Percentiles rank a stretch among this genome's conserved stretches.
These are phyloP conservation scores for Acanthamoeba royreba DNA, from an alignment of 208 protist species.

Conservation along the genomic window DNA sequence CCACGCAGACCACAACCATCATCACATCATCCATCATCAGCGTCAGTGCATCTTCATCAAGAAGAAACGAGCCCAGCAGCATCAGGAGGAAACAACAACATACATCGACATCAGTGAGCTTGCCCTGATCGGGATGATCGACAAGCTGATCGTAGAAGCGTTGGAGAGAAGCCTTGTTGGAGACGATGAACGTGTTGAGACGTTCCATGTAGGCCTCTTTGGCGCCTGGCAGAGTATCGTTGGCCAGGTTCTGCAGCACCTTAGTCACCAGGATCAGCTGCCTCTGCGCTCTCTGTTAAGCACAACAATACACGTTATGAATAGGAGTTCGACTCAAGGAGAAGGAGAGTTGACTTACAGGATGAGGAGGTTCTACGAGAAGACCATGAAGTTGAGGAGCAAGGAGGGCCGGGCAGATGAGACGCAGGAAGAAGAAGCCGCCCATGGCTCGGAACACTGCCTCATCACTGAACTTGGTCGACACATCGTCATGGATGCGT, in stretches of 20 bases:
- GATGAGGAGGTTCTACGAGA: not conserved
- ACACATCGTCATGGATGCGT: not conserved
- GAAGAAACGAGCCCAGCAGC: not conserved
- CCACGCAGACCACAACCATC: not conserved
- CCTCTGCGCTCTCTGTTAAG: not conserved
- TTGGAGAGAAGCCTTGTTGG: not conserved
- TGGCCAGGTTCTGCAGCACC: constrained; percentile 34
- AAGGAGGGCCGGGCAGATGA: constrained; percentile 13
- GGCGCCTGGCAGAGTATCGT: not conserved
- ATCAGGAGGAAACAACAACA: not conserved
- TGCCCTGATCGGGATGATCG: not conserved
- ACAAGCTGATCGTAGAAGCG: not conserved
- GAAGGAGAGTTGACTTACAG: not conserved
- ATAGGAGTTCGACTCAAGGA: not conserved
- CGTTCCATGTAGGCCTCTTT: not conserved
- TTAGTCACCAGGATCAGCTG: constrained; percentile 28
- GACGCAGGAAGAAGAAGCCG: constrained; percentile 32
- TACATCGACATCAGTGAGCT: not conserved
- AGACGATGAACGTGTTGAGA: not conserved
- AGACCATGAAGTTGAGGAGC: not conserved
- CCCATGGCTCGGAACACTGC: not conserved
- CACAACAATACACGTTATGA: not conserved
- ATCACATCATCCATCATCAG: not conserved
- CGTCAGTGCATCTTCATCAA: too few relatives aligned
- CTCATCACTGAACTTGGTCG: not conserved